Evolutionary conservation across 148 eudicot species (phyloP).

Genomic region (Talinum fruticosum): DNA sequence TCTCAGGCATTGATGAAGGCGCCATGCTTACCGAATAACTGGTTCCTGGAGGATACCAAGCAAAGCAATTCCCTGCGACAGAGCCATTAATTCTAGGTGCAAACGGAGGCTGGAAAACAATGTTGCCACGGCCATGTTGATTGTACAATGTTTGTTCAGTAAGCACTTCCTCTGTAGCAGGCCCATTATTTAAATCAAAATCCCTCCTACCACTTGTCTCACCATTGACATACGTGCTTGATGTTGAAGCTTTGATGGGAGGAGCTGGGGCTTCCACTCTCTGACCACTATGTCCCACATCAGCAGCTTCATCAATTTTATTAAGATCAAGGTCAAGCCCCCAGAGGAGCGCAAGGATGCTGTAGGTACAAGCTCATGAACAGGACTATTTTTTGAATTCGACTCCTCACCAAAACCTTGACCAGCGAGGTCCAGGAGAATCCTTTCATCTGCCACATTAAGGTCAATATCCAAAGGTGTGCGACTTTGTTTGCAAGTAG

Average conservation of each 20-base stretch:
- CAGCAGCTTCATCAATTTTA: slow-evolving; percentile 58
- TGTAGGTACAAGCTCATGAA: slow-evolving; percentile 20
- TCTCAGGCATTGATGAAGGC: slow-evolving; percentile 57
- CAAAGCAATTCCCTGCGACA: slow-evolving; percentile 42
- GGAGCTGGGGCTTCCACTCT: slow-evolving; percentile 33
- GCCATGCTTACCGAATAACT: slow-evolving; percentile 54
- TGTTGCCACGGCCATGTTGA: slow-evolving; percentile 34
- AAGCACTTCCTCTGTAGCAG: slow-evolving; percentile 53
- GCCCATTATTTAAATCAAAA: slow-evolving; percentile 89
- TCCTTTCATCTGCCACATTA: slow-evolving; percentile 77
- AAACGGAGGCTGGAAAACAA: slow-evolving; percentile 37
- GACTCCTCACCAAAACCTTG: slow-evolving; percentile 32
- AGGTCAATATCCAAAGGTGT: slow-evolving; percentile 70
- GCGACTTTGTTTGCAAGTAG: slow-evolving; percentile 44
- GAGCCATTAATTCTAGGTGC: slow-evolving; percentile 48
- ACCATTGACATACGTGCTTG: slow-evolving; percentile 30
- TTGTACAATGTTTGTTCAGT: slow-evolving; percentile 32
- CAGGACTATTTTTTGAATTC: slow-evolving; percentile 13
- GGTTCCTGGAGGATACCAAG: slow-evolving; percentile 57
- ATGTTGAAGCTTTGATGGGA: slow-evolving; percentile 28
- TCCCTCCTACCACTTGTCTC: slow-evolving; percentile 47
- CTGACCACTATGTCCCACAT: slow-evolving; percentile 39
- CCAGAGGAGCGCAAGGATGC: slow-evolving; percentile 34
- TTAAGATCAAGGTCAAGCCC: slow-evolving; percentile 85
- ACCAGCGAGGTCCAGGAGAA: slow-evolving; percentile 41